Evolutionary conservation across 2,329 filamentous ascomycete species (phyloP), one percentile per base, ranked within the genome.

Genomic region (Colletotrichum sp.): DNA sequence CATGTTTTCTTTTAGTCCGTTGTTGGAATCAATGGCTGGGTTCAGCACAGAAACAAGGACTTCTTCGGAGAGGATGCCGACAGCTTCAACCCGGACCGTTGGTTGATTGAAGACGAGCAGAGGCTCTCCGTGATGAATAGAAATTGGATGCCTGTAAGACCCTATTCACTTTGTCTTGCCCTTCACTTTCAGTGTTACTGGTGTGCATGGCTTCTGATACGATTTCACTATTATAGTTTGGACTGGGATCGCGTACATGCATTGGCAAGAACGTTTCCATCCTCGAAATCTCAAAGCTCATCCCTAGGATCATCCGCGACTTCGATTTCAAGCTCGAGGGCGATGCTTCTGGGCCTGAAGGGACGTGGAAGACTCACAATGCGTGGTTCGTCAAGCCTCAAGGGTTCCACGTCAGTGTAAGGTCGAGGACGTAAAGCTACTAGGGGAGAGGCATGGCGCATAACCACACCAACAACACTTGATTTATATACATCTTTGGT

Each of bases 191-290:
- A 3, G 39, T 43, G 3, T 43, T 77, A 7, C 26, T 21, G 5
- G 6, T 26, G 5, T 6, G 0, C 3, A 43, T n/a, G 14, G 1
- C n/a, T 32, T 7, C 7, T 13, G 1, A 14, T 3, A 9, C 1
- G 16, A 12, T 28, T 14, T 4, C 1, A 60, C 61, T 34, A 74
- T 68, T 75, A 24, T 84, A 85, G 78, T 88, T 87, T 76, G 86
- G 86, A 0, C 79, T 84, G 48, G 86, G 86, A 4, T 83, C 84
- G 2, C 79, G 87, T 10, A 86, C 83, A 0, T 89, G 87, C 72
- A 78, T 89, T 6, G 87, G 87, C 0, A 84, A 85, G 67, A 84
- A 89, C 68, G 83, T 89, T 30, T 84, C 86, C 1, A 79, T 86
- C 10, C 77, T 89, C 57, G 87, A 89, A 78, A 85, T 89, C 60